These are phyloP conservation scores for Stephanocyclus meneghinianus DNA, from an alignment of 352 stramenopile genomes.

Conservation along the genomic window DNA sequence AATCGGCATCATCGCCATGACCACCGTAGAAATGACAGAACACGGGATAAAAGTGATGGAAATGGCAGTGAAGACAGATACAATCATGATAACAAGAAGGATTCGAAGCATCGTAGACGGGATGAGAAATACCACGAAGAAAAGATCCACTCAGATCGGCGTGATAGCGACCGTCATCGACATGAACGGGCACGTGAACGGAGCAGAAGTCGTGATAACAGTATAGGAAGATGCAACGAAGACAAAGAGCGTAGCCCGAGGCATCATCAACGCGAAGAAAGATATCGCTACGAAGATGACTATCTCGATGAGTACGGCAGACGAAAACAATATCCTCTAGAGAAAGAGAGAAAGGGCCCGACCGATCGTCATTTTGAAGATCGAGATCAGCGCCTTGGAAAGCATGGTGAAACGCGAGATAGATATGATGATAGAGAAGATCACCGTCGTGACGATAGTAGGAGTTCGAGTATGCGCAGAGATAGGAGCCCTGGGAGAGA, in stretches of 20 bases:
- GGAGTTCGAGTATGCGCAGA: background rate
- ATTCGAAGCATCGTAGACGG: constrained; percentile 9
- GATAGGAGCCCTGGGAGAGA: background rate
- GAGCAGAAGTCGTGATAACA: constrained; percentile 15
- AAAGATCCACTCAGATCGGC: background rate
- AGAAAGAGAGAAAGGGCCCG: background rate
- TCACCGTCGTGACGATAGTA: background rate
- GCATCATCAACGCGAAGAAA: background rate
- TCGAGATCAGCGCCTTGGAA: background rate
- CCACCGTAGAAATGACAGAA: constrained; percentile 11
- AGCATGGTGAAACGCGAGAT: background rate
- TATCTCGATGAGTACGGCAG: constrained; percentile 11
- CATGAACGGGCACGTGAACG: constrained; percentile 4
- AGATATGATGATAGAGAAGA: background rate
- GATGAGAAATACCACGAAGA: constrained; percentile 1
- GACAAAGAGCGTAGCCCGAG: background rate
- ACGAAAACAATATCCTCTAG: background rate
- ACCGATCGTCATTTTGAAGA: background rate
- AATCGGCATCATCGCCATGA: constrained; percentile 8
- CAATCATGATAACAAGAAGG: constrained; percentile 5
- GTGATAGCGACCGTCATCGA: constrained; percentile 16
- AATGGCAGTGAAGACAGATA: constrained; percentile 10
- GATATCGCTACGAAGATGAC: background rate
- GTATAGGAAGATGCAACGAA: background rate
- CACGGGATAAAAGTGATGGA: background rate